Base-by-base conservation (phyloP, 2,329 filamentous ascomycete species). In the Gnomoniopsis smithogilvyi region DNA sequence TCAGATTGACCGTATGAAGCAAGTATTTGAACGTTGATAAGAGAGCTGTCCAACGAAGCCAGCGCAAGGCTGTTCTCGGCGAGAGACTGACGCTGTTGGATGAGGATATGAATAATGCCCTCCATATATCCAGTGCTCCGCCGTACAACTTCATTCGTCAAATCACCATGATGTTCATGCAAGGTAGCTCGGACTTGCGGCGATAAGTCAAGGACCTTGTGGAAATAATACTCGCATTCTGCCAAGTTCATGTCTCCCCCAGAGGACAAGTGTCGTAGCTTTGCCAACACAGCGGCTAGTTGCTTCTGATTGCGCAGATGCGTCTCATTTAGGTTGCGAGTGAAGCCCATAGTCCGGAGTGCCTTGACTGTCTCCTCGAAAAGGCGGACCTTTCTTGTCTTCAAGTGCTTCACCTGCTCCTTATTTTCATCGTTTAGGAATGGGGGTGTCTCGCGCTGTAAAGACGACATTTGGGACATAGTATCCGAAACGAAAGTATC, bases 351-450 rank as follows among this genome's bases (percentile, higher is more conserved):
- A 59, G 88, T 84, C 38, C 92, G 86, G 30, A 97, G 77, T 22
- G 87, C 85, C 68, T 91, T 93, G 63, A 99, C 77, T 0, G 90
- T 93, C 66, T 98, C 94, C 1, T 92, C 90, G 67, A 96, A 95
- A 15, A 98, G 82, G 66, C 92, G 93, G 47, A 92, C 86, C 75
- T 99, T 99, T 67, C 91, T 85, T 2, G 86, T 87, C 78, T 97
- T 98, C 65, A 98, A 84, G 71, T 97, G 91, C 72, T 96, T 93
- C 62, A 97, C 85, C 17, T 83, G 73, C 12, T 87, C 83, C 69
- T 93, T 94, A 72, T 95, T 97, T 47, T 96, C 93, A 26, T 96
- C 91, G 0, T 84, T 96, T 49, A 96, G 75, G n/a, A 82, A 80
- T 0, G 83, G 78, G 0, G 95, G 95, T 0, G 95, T 99, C 64